Conservation (phyloP, 805 yeast genomes). For the Starmerella khaoyaiensis region DNA sequence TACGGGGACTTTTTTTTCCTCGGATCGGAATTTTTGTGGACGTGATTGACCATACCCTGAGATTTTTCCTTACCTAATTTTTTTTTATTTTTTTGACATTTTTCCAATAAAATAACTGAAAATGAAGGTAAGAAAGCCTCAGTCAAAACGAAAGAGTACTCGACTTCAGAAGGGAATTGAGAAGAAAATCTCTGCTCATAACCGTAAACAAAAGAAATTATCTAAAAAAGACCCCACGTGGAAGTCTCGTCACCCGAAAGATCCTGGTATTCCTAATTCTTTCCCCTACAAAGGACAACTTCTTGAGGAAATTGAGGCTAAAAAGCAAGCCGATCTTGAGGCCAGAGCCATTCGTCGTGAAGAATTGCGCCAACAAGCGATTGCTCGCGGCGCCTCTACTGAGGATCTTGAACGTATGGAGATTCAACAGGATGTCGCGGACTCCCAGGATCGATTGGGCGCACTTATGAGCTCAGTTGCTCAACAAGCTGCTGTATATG, state of each 20-base stretch:
- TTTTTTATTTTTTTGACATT: slow-evolving; percentile 1
- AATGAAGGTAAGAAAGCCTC: slow-evolving; percentile 25
- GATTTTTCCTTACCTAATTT: slow-evolving; percentile 2
- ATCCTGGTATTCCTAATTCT: slow-evolving; percentile 87
- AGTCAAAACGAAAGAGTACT: slow-evolving; percentile 65
- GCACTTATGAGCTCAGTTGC: slow-evolving; percentile 87
- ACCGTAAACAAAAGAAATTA: slow-evolving; percentile 66
- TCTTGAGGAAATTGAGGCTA: slow-evolving; percentile 40
- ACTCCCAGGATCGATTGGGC: slow-evolving; percentile 46
- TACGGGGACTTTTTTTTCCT: too few relatives aligned
- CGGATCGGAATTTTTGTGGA: too few relatives aligned
- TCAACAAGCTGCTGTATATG: slow-evolving; percentile 66
- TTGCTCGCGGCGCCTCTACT: slow-evolving; percentile 30
- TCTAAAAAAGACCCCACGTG: slow-evolving; percentile 89
- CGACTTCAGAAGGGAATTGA: slow-evolving; percentile 93
- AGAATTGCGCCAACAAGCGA: slow-evolving; percentile 27
- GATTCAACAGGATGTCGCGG: slow-evolving; percentile 28
- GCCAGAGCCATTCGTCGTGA: slow-evolving; percentile 30
- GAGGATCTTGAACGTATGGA: slow-evolving; percentile 31
- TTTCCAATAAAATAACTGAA: neutral
- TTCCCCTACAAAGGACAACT: slow-evolving; percentile 89
- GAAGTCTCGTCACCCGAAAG: slow-evolving; percentile 74
- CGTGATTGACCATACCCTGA: neutral
- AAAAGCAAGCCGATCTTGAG: slow-evolving; percentile 35
- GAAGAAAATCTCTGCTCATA: slow-evolving; percentile 87